phyloP scores from a whole-genome alignment of 2,329 filamentous ascomycete genomes.

The Knoxdaviesia proteae region DNA sequence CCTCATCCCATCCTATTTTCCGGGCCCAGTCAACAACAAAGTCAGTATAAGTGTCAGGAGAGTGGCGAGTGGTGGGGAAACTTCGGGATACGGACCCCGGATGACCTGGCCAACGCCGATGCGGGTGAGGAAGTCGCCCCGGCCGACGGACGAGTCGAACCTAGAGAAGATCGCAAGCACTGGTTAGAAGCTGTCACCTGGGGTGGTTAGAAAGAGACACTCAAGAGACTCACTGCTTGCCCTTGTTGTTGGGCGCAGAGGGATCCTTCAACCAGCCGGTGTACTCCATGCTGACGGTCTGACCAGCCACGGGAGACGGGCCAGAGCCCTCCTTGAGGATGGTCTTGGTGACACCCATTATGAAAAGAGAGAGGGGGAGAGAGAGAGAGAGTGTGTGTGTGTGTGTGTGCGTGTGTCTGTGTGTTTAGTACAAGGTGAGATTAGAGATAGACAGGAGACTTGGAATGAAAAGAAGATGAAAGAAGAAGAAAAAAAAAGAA shows the following conservation, averaged over 20 bases:
- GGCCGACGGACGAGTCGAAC: conserved; percentile 72
- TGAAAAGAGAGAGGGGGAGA: conserved; percentile 8
- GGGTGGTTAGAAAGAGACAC: conserved; percentile 2
- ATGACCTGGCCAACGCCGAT: conserved; percentile 81
- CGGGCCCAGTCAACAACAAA: conserved; percentile 1
- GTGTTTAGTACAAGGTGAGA: not conserved
- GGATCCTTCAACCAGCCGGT: conserved; percentile 67
- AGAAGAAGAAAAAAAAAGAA: not conserved
- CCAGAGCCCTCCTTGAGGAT: conserved; percentile 39
- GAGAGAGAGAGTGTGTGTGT: not conserved
- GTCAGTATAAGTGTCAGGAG: no score
- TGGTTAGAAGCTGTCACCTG: not conserved
- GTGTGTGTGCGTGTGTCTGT: not conserved
- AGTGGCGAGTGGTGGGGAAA: no score
- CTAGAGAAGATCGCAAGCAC: conserved; percentile 21
- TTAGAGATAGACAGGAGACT: not conserved
- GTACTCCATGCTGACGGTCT: conserved; percentile 76
- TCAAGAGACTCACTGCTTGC: conserved; percentile 38
- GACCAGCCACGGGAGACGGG: conserved; percentile 38
- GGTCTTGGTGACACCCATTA: conserved; percentile 57
- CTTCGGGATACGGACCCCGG: conserved; percentile 36
- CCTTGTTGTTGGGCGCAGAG: conserved; percentile 39
- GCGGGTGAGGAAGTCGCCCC: conserved; percentile 51
- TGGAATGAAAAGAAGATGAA: not conserved
- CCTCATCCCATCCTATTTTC: conserved; percentile 60